Evolutionary conservation across 352 stramenopile genomes (phyloP), one percentile per base, ranked within the genome.

Genomic region (Phytophthora ramorum): DNA sequence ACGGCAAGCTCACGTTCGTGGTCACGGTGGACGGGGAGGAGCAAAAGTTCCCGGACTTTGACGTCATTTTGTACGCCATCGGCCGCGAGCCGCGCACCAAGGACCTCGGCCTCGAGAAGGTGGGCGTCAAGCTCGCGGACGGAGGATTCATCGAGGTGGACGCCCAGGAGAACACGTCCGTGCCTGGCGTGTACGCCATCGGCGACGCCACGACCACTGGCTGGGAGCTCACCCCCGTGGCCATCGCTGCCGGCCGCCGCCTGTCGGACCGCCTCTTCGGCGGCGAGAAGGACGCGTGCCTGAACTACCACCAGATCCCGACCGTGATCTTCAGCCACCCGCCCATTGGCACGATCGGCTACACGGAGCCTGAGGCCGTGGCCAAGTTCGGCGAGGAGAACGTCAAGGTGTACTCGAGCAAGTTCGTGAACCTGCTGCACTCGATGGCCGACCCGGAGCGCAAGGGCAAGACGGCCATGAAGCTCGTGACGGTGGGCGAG

Each of bases 271-370:
- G 87, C 22, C 68, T 98, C 16, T 98, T 97, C 72, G 93, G 91
- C 48, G 83, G 84, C 47, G 91, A 93, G 68, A 75, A 77, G 46
- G 66, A 90, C 50, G 83, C 85, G 37, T 87, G 76, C 54, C 63
- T 95, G 26, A 71, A 96, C 66, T 99, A 99, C 80, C 87, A 98
- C 56, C 76, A 96, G 52, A 98, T 99, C 52, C 94, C 97, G 7
- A 99, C 96, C 8, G 96, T 99, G 9, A 93, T 99, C 17, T 99
- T 99, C 83, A 98, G 90, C 45, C 96, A 99, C 80, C 97, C 96
- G 26, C 91, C 95, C 53, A 97, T 99, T 71, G 97, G 94, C 51
- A 98, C 96, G 10, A 89, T 96, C 66, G 97, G 97, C 32, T 90
- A 98, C 66, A 98, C 96, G 7, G 95, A 99, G 76, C 75, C 76